These are phyloP conservation scores for Phytopythium montanum DNA, from an alignment of 352 stramenopile species.

Conservation along the genomic window DNA sequence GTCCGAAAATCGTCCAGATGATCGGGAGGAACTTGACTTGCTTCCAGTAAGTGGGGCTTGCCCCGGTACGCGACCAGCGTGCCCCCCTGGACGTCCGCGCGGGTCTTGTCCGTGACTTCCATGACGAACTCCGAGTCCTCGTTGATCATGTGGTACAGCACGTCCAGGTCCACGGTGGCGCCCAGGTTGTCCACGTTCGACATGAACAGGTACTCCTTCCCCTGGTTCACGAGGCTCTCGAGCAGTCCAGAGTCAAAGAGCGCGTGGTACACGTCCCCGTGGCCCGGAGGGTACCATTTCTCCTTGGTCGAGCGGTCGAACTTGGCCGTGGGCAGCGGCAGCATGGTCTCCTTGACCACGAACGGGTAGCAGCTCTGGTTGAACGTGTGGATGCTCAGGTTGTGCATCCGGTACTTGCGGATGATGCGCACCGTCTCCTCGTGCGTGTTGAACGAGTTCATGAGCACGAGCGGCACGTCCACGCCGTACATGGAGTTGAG, in stretches of 20 bases:
- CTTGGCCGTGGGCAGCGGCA: slow-evolving; percentile 84
- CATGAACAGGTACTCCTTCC: slow-evolving; percentile 99
- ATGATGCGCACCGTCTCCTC: slow-evolving; percentile 98
- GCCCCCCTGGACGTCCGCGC: slow-evolving; percentile 90
- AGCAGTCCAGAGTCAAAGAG: slow-evolving; percentile 96
- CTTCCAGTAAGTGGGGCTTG: slow-evolving; percentile 96
- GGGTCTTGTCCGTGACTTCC: slow-evolving; percentile 95
- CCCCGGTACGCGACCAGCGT: slow-evolving; percentile 89
- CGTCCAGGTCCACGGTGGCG: slow-evolving; percentile 96
- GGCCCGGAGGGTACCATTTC: slow-evolving; percentile 95
- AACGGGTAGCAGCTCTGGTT: slow-evolving; percentile 93
- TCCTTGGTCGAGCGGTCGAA: slow-evolving; percentile 77
- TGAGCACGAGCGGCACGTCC: slow-evolving; percentile 99
- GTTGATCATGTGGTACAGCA: slow-evolving; percentile 98
- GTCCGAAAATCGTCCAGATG: slow-evolving; percentile 94
- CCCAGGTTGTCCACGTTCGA: slow-evolving; percentile 99
- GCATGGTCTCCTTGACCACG: slow-evolving; percentile 89
- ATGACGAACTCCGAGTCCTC: slow-evolving; percentile 98
- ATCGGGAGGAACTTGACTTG: slow-evolving; percentile 94
- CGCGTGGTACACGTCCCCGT: slow-evolving; percentile 99
- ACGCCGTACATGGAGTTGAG: slow-evolving; percentile 90
- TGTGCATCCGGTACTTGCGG: slow-evolving; percentile 96
- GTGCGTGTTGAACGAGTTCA: slow-evolving; percentile 99
- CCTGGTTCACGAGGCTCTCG: slow-evolving; percentile 93
- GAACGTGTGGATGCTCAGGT: slow-evolving; percentile 94